phyloP scores from a whole-genome alignment of 345 rosid species.

The Eucalyptus fibrosa region DNA sequence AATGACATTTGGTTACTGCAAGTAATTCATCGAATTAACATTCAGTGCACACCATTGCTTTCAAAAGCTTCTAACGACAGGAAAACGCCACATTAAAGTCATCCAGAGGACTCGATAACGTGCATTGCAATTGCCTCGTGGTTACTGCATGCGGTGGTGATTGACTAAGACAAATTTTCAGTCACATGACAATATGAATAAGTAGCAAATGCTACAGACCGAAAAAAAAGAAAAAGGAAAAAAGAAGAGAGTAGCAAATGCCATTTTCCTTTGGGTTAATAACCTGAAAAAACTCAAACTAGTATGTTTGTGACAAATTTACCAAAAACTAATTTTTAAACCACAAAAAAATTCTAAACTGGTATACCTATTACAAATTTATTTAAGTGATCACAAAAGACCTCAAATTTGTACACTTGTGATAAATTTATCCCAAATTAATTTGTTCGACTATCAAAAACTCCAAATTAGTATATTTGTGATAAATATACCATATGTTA shows the following conservation, averaged over 20 bases:
- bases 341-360: accelerated
- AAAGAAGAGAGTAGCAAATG: too few relatives aligned
- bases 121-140: neutral
- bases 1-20: neutral
- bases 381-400: too few relatives aligned
- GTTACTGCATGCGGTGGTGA: neutral
- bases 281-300: accelerated
- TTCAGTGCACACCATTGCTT: neutral
- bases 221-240: accelerated
- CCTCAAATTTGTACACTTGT: accelerated
- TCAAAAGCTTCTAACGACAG: neutral
- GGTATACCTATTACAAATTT: too few relatives aligned
- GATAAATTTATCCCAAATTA: too few relatives aligned
- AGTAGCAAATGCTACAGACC: neutral
- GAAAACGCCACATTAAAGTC: neutral
- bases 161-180: neutral
- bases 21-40: neutral
- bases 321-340: too few relatives aligned
- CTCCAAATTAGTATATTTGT: accelerated
- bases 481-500: too few relatives aligned
- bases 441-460: accelerated
- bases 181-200: neutral
- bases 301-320: accelerated
- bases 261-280: too few relatives aligned
- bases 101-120: neutral